Base-by-base conservation (phyloP, 371 early-diverging fungal genomes). In the Catenaria anguillulae region DNA sequence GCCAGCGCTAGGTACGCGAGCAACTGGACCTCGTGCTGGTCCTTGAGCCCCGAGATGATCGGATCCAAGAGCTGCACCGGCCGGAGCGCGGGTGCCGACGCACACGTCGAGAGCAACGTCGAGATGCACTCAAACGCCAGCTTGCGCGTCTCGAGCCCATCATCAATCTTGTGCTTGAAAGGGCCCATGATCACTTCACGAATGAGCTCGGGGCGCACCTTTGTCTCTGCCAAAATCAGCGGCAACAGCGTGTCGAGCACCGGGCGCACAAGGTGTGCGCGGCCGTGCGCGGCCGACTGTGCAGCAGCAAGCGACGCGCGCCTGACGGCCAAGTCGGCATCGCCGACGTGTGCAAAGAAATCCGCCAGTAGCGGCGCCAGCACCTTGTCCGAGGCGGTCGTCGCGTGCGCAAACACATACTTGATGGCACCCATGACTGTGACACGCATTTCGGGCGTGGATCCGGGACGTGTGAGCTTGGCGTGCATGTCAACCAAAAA, bases 161-260 rank as follows among this genome's bases (percentile, higher is more conserved):
- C 92, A 70, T 96, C 97, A 10, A 96, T 87, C 60, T 82, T 78
- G 71, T 90, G 90, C 75, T 90, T 92, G 75, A 92, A 92, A 6
- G 93, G 93, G 5, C 97, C 97, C 94, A 96, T 93, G 63, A 86
- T 88, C 26, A 96, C 90, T 42, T 80, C 79, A 48, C 84, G 88
- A 62, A 96, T 87, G 43, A 93, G 77, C 37, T 84, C 83, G 46
- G 80, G 74, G 72, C 77, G 62, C 29, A 92, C 73, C 13, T 77
- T 72, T 2, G 92, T 90, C 68, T 89, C 89, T 50, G 80, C 73
- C 71, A 90, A 91, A 61, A 95, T 70, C 46, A 88, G 68, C 23
- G 92, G 90, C 62, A 90, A 72, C 43, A 93, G 62, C 40, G 40
- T 40, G 40, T 40, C 40, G n/a, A 92, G 75, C 6, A 84, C 79